These are phyloP conservation scores for Ambrosiella xylebori DNA, from an alignment of 2,329 filamentous ascomycete species.

Conservation along the genomic window DNA sequence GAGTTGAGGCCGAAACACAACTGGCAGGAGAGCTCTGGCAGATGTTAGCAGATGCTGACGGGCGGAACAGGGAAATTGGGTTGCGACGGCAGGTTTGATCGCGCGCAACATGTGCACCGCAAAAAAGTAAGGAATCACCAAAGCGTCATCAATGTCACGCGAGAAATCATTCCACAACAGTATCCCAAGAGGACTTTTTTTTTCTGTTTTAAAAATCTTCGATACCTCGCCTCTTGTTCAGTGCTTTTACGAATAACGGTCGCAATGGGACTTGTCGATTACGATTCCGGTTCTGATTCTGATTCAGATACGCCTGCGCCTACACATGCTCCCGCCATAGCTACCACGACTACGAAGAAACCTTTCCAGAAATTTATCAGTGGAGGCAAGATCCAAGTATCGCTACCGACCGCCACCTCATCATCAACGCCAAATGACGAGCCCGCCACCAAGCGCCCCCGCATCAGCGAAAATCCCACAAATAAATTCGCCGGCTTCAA, in stretches of 20 bases:
- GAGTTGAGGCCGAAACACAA: neutral
- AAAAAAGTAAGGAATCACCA: neutral
- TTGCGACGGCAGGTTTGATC: neutral
- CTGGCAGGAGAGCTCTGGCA: neutral
- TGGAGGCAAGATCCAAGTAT: conserved; percentile 70
- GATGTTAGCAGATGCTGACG: neutral
- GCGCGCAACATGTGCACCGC: neutral
- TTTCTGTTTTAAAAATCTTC: neutral
- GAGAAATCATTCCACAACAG: neutral
- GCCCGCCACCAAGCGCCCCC: conserved; percentile 55
- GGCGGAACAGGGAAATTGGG: neutral
- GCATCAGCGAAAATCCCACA: conserved; percentile 37
- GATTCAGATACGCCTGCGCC: neutral
- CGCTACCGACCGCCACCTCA: conserved; percentile 39
- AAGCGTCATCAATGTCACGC: conserved; percentile 1
- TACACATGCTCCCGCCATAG: conserved; percentile 19
- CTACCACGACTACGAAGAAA: conserved; percentile 25
- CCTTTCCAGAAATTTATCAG: conserved; percentile 67
- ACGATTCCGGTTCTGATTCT: conserved; percentile 39
- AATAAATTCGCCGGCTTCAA: conserved; percentile 68
- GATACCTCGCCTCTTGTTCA: neutral
- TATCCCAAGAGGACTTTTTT: neutral
- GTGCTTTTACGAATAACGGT: neutral
- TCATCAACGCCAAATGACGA: conserved; percentile 12
- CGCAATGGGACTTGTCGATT: conserved; percentile 61